Evolutionary conservation across 345 rosid genomes (phyloP).

Genomic region (Viola odorata): DNA sequence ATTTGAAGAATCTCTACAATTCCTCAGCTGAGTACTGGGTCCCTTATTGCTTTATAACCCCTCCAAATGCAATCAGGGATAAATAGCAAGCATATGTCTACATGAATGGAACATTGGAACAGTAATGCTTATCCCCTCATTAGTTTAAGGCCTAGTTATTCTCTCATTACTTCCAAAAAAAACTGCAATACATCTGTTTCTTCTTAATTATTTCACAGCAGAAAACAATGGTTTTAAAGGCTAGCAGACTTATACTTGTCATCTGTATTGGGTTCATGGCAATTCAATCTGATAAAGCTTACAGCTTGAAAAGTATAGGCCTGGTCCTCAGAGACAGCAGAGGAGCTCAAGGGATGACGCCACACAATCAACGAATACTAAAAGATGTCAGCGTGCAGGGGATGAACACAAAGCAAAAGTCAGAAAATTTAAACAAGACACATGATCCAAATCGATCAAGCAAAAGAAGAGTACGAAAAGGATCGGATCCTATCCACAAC

Average conservation of each 20-base stretch:
- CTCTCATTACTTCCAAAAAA: constrained; percentile 25
- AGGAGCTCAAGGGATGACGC: constrained; percentile 22
- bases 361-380: constrained; percentile 32
- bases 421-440: constrained; percentile 29
- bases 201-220: constrained; percentile 35
- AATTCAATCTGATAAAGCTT: constrained; percentile 32
- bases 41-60: constrained; percentile 57
- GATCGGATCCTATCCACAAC: constrained; percentile 91
- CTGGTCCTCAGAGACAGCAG: constrained; percentile 22
- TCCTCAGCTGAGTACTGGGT: constrained; percentile 33
- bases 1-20: constrained; percentile 56
- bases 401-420: constrained; percentile 30
- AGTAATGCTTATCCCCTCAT: constrained; percentile 29
- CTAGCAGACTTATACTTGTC: constrained; percentile 41
- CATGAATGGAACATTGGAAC: constrained; percentile 47
- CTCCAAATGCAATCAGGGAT: constrained; percentile 44
- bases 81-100: constrained; percentile 45
- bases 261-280: constrained; percentile 48
- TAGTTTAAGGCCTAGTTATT: neutral
- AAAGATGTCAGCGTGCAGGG: constrained; percentile 27
- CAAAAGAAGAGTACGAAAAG: constrained; percentile 69
- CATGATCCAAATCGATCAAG: constrained; percentile 54
- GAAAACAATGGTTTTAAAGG: constrained; percentile 39
- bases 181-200: constrained; percentile 28
- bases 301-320: constrained; percentile 32